Percentiles rank a stretch among this genome's conserved stretches.
phyloP scores from a whole-genome alignment of 495 filamentous ascomycete species.

The Aspergillus sclerotiicarbonarius region DNA sequence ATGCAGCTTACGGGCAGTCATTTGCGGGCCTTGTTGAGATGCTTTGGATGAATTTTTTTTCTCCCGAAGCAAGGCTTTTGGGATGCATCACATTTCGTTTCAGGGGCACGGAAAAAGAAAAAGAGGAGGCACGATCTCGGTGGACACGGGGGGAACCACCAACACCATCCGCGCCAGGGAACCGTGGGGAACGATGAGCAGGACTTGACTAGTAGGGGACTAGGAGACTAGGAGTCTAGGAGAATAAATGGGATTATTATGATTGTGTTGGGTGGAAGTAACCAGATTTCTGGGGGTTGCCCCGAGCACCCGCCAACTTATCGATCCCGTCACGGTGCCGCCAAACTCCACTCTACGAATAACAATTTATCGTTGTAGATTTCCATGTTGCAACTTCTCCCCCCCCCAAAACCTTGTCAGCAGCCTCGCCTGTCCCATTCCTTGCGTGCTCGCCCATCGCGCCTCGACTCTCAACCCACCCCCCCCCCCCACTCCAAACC shows the following conservation, averaged over 20 bases:
- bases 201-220: too few relatives aligned
- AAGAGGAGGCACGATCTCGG: not conserved
- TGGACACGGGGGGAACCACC: not conserved
- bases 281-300: slow-evolving; percentile 13
- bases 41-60: not conserved
- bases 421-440: not conserved
- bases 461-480: not conserved
- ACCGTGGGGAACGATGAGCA: too few relatives aligned
- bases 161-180: too few relatives aligned
- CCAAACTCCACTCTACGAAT: not conserved
- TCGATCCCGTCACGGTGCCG: slow-evolving; percentile 5
- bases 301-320: slow-evolving; percentile 17
- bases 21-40: not conserved
- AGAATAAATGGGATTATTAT: too few relatives aligned
- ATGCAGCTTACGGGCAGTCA: slow-evolving; percentile 3
- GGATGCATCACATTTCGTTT: not conserved
- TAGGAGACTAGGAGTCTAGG: too few relatives aligned
- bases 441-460: not conserved
- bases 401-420: not conserved
- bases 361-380: not conserved
- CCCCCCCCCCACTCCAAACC: not conserved
- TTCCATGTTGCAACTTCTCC: not conserved
- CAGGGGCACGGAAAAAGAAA: not conserved
- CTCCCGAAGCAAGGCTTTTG: slow-evolving; percentile 1
- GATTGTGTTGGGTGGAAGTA: not conserved